A percentile compares a stretch with the other conserved stretches of the same genome.
Evolutionary conservation across 129 eudicot genomes (phyloP).

Genomic region (Apium graveolens): DNA sequence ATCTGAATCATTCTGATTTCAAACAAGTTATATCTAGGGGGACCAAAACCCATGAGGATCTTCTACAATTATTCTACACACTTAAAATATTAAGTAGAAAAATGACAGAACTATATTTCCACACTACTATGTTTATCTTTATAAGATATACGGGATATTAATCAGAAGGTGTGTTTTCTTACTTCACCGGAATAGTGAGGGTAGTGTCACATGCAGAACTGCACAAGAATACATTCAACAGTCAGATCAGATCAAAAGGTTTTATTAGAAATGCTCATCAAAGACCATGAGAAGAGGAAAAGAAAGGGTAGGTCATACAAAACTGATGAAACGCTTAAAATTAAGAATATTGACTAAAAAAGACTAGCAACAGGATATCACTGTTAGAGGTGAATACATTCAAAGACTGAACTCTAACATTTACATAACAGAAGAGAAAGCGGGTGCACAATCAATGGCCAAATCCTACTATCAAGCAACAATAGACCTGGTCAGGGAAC

Average conservation of each 20-base stretch:
- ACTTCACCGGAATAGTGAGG: no score
- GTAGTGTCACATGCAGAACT: not conserved
- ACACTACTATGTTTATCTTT: no score
- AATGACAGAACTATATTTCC: not conserved
- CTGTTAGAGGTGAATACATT: not conserved
- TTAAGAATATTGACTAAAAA: not conserved
- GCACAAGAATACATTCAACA: not conserved
- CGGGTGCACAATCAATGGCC: not conserved
- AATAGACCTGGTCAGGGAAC: not conserved
- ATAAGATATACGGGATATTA: not conserved
- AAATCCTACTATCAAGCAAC: not conserved
- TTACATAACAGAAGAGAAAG: not conserved
- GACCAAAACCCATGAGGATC: not conserved
- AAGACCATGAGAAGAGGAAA: not conserved
- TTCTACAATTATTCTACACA: no score
- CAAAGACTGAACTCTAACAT: not conserved
- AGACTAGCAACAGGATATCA: not conserved
- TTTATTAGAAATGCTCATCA: not conserved
- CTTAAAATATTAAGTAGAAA: no score
- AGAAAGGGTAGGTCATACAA: not conserved
- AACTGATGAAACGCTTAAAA: not conserved
- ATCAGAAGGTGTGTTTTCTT: not conserved
- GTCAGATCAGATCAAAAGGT: not conserved
- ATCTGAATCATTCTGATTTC: no score
- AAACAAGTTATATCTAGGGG: no score